Conservation (phyloP, 2,329 filamentous ascomycete species). For the Trichoderma sp. region DNA sequence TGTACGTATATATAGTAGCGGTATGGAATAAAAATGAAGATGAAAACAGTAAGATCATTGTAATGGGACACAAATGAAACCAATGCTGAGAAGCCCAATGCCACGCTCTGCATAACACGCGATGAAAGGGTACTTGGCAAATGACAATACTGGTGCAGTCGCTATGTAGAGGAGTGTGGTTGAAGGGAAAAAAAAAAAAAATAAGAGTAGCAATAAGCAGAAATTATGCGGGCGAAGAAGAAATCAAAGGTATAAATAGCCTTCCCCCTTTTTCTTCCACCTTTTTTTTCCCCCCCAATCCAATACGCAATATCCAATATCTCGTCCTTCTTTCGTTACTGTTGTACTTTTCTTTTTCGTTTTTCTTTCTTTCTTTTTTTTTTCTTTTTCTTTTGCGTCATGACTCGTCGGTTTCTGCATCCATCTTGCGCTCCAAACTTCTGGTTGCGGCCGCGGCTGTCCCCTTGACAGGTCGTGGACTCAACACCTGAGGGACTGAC, state of each 20-base stretch:
- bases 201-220: background rate
- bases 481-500: slow-evolving; percentile 37
- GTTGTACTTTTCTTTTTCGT: slow-evolving; percentile 10
- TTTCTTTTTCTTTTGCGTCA: background rate
- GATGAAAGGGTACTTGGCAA: slow-evolving; percentile 9
- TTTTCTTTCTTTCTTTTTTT: background rate
- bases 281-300: slow-evolving; percentile 12
- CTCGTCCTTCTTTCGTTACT: slow-evolving; percentile 15
- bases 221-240: slow-evolving; percentile 18
- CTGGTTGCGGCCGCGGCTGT: slow-evolving; percentile 34
- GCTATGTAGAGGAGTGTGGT: slow-evolving; percentile 17
- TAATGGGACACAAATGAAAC: slow-evolving; percentile 6
- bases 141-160: slow-evolving; percentile 17
- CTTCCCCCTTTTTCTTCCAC: background rate
- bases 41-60: background rate
- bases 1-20: slow-evolving; percentile 13
- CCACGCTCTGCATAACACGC: slow-evolving; percentile 22
- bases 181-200: background rate
- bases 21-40: background rate
- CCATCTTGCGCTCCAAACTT: slow-evolving; percentile 39
- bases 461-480: slow-evolving; percentile 48
- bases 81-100: slow-evolving; percentile 21
- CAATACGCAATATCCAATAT: slow-evolving; percentile 1
- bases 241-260: slow-evolving; percentile 16
- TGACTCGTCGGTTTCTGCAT: slow-evolving; percentile 13